Conservation (phyloP, 169 alveolate species). For the Amoebophrya sp. region DNA sequence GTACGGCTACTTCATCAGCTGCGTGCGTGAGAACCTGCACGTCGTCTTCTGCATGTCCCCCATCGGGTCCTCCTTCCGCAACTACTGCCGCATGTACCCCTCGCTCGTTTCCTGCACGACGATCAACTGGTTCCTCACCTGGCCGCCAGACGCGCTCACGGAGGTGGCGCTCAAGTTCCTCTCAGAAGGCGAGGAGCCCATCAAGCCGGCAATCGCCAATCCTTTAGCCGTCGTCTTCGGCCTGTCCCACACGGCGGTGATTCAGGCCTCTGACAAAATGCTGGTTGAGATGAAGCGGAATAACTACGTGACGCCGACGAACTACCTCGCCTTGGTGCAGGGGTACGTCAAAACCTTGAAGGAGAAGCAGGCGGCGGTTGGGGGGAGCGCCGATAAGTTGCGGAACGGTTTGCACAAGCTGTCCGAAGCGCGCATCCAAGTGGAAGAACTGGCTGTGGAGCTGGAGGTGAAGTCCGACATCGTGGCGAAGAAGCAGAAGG, state of each 20-base stretch:
- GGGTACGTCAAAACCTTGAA: conserved; percentile 63
- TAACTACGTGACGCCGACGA: conserved; percentile 84
- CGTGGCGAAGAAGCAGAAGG: conserved; percentile 68
- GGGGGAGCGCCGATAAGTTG: conserved; percentile 62
- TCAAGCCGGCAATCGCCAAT: conserved; percentile 31
- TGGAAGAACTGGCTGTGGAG: conserved; percentile 67
- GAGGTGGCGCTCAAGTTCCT: conserved; percentile 80
- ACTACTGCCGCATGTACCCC: conserved; percentile 74
- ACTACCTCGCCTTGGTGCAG: conserved; percentile 76
- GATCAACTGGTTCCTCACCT: conserved; percentile 83
- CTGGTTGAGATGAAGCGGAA: conserved; percentile 63
- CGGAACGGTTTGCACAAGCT: conserved; percentile 77
- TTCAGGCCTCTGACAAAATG: conserved; percentile 50
- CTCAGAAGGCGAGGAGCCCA: conserved; percentile 32
- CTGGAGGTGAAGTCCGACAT: conserved; percentile 68
- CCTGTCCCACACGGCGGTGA: conserved; percentile 60
- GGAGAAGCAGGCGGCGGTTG: conserved; percentile 66
- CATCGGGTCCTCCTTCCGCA: conserved; percentile 74
- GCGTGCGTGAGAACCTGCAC: conserved; percentile 78
- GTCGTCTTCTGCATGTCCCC: conserved; percentile 78
- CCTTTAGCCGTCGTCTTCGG: conserved; percentile 67
- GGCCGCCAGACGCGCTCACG: conserved; percentile 88
- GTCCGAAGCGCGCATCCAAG: conserved; percentile 72
- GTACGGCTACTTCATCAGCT: conserved; percentile 64
- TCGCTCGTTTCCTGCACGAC: conserved; percentile 81